Evolutionary conservation across 2,329 filamentous ascomycete species (phyloP).

Genomic region (Cordyceps sp.): DNA sequence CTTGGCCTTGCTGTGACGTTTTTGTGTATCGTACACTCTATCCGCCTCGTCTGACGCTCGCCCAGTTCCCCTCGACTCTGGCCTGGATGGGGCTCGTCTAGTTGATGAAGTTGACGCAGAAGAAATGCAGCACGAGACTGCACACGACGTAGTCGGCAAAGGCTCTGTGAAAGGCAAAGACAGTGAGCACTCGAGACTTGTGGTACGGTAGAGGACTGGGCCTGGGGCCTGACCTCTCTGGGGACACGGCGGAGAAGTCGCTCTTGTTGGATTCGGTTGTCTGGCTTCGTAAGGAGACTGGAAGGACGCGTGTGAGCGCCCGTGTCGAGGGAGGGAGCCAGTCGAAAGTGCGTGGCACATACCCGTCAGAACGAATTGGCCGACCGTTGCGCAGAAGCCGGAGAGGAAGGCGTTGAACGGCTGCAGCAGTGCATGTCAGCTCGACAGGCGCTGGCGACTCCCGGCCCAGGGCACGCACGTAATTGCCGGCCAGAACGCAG

Average conservation of each 20-base stretch:
- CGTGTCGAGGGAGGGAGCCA: neutral
- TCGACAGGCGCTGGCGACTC: too few relatives aligned
- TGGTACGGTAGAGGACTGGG: too few relatives aligned
- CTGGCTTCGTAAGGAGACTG: constrained; percentile 72
- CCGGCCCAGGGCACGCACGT: constrained; percentile 45
- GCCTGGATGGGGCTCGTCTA: constrained; percentile 25
- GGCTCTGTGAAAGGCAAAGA: constrained; percentile 39
- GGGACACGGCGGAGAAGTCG: constrained; percentile 61
- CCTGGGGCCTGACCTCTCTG: constrained; percentile 49
- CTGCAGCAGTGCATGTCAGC: constrained; percentile 28
- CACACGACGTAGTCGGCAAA: constrained; percentile 95
- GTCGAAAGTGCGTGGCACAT: constrained; percentile 15
- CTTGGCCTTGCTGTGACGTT: neutral
- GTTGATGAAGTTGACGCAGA: constrained; percentile 99
- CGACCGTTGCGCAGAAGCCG: constrained; percentile 85
- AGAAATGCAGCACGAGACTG: constrained; percentile 92
- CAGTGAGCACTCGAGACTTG: constrained; percentile 5
- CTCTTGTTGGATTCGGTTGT: constrained; percentile 68
- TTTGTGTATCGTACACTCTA: neutral
- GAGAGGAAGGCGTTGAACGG: constrained; percentile 98
- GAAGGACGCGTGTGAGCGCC: constrained; percentile 1
- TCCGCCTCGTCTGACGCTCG: neutral
- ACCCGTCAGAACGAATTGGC: constrained; percentile 93
- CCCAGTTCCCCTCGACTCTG: neutral
- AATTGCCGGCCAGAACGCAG: constrained; percentile 83